Conservation (phyloP, 495 filamentous ascomycete species). For the Daldinia concentrica region DNA sequence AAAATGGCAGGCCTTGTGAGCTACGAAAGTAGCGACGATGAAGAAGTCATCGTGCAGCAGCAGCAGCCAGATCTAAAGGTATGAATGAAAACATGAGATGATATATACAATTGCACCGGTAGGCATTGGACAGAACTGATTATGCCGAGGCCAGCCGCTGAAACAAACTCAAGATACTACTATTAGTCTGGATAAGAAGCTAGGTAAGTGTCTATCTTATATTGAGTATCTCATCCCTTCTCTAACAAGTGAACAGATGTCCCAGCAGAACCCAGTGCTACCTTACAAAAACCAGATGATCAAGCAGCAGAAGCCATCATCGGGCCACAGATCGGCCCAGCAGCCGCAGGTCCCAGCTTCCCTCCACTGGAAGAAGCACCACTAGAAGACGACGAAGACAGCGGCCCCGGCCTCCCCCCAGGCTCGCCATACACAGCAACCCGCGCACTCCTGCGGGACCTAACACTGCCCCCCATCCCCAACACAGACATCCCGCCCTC, state of each 20-base stretch:
- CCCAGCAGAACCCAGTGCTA: conserved; percentile 14
- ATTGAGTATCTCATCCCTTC: background rate
- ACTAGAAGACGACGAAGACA: conserved; percentile 24
- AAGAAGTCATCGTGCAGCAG: conserved; percentile 52
- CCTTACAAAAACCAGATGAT: conserved; percentile 32
- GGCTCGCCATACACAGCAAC: conserved; percentile 75
- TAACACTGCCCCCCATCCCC: conserved; percentile 84
- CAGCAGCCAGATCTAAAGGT: conserved; percentile 42
- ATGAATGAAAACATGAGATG: conserved; percentile 44
- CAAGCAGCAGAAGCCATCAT: conserved; percentile 32
- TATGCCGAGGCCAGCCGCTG: conserved; percentile 45
- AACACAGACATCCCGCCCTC: conserved; percentile 86
- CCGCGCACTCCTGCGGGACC: conserved; percentile 73
- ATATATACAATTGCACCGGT: conserved; percentile 23
- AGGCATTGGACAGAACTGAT: conserved; percentile 48
- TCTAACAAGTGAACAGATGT: conserved; percentile 26
- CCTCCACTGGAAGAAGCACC: conserved; percentile 47
- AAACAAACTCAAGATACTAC: conserved; percentile 40
- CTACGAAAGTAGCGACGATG: conserved; percentile 84
- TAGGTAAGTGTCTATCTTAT: conserved; percentile 28
- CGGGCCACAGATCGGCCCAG: conserved; percentile 45
- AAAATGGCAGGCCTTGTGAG: conserved; percentile 72
- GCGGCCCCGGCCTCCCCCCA: conserved; percentile 52
- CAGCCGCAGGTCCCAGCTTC: conserved; percentile 44
- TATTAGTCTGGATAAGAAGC: conserved; percentile 9